phyloP scores from a whole-genome alignment of 2,329 filamentous ascomycete species.

The Talaromyces sp. region DNA sequence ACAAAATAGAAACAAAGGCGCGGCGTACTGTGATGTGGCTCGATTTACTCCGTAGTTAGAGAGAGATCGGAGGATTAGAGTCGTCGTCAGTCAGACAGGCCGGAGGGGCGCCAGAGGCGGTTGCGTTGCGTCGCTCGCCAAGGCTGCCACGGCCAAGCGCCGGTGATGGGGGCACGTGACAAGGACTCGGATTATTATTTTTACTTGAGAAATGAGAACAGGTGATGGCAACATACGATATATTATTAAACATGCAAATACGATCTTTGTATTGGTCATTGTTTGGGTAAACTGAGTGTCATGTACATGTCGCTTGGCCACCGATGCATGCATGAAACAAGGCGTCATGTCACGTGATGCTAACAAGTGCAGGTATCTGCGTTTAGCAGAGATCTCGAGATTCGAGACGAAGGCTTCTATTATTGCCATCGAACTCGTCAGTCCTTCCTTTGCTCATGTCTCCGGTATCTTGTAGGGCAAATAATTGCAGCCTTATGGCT shows the following conservation, averaged over 20 bases:
- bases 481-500: not conserved
- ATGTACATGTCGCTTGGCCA: not conserved
- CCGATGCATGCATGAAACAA: not conserved
- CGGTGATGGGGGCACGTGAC: not conserved
- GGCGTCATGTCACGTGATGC: conserved; percentile 11
- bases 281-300: not conserved
- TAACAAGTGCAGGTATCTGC: not conserved
- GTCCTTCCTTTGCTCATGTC: not conserved
- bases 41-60: not conserved
- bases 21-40: not conserved
- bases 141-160: not conserved
- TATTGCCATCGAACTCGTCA: not conserved
- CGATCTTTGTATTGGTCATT: not conserved
- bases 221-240: not conserved
- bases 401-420: not conserved
- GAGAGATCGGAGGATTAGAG: not conserved
- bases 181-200: not conserved
- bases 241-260: not conserved
- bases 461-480: not conserved
- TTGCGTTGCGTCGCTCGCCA: conserved; percentile 8
- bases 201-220: not conserved
- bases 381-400: not conserved
- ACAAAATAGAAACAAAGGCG: not conserved
- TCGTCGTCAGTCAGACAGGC: not conserved
- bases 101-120: not conserved